Conservation (phyloP, 495 filamentous ascomycete genomes). For the Letharia lupina region DNA sequence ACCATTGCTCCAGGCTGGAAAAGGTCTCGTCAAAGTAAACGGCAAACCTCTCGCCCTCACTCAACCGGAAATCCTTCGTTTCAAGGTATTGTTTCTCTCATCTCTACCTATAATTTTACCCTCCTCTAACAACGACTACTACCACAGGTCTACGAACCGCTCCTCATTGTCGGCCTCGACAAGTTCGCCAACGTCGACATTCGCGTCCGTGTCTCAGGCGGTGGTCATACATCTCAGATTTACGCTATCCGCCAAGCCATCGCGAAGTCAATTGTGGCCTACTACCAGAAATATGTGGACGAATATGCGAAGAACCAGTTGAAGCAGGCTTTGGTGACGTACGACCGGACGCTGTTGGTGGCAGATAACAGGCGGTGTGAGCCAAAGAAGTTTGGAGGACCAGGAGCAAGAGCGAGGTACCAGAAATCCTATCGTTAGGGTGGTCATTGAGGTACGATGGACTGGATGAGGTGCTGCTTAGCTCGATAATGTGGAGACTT, state of each 20-base stretch:
- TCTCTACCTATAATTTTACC: constrained; percentile 8
- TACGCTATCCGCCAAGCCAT: constrained; percentile 99
- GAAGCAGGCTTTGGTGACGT: constrained; percentile 87
- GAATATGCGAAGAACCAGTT: constrained; percentile 99
- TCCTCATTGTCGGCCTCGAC: constrained; percentile 91
- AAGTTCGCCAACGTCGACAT: constrained; percentile 97
- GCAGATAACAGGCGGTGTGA: constrained; percentile 93
- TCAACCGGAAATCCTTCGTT: constrained; percentile 92
- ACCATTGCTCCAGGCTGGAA: constrained; percentile 53
- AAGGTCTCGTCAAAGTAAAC: constrained; percentile 97
- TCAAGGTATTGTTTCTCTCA: constrained; percentile 57
- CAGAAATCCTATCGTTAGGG: constrained; percentile 17
- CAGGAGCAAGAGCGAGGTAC: constrained; percentile 5
- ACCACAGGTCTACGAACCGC: constrained; percentile 81
- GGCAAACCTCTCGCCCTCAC: constrained; percentile 89
- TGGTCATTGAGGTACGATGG: constrained; percentile 34
- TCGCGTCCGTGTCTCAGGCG: constrained; percentile 90
- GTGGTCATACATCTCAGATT: constrained; percentile 97
- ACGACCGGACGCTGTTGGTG: constrained; percentile 94
- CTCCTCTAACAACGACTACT: constrained; percentile 8
- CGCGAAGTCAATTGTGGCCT: constrained; percentile 94
- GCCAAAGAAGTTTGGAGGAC: constrained; percentile 77
- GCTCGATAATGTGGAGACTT: constrained; percentile 6
- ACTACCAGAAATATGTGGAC: constrained; percentile 99
- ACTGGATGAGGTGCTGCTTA: constrained; percentile 3